phyloP scores from a whole-genome alignment of 1,284 basidiomycete genomes.

The Cryptococcus sp. region DNA sequence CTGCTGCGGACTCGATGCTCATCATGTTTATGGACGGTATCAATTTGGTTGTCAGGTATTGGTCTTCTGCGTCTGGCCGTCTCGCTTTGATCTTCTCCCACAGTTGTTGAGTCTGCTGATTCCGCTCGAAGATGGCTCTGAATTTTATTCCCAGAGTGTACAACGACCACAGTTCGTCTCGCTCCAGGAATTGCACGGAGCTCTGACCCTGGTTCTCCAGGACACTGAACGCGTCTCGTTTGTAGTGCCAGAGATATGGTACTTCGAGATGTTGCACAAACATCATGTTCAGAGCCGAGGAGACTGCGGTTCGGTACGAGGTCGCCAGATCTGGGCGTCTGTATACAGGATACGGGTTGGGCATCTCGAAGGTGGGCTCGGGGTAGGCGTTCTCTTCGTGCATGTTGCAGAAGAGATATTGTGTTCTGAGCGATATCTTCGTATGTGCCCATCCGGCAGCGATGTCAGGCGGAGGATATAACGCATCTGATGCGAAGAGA shows the following conservation, averaged over 20 bases:
- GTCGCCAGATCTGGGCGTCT: slow-evolving; percentile 62
- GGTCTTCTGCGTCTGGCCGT: slow-evolving; percentile 44
- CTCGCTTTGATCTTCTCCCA: slow-evolving; percentile 59
- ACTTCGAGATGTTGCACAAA: slow-evolving; percentile 88
- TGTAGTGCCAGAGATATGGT: slow-evolving; percentile 92
- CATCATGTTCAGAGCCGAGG: slow-evolving; percentile 76
- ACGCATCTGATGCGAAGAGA: slow-evolving; percentile 62
- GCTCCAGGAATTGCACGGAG: slow-evolving; percentile 65
- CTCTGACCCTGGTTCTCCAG: slow-evolving; percentile 44
- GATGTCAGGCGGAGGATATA: slow-evolving; percentile 61
- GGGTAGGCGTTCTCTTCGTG: slow-evolving; percentile 33
- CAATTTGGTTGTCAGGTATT: slow-evolving; percentile 40
- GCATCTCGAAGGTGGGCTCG: slow-evolving; percentile 54
- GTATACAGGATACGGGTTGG: slow-evolving; percentile 48
- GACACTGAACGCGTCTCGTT: slow-evolving; percentile 64
- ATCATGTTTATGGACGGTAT: slow-evolving; percentile 46
- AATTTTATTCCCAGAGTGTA: slow-evolving; percentile 82
- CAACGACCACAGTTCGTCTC: slow-evolving; percentile 84
- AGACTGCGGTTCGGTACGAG: slow-evolving; percentile 77
- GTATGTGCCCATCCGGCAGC: slow-evolving; percentile 88
- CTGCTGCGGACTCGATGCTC: slow-evolving; percentile 82
- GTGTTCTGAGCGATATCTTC: slow-evolving; percentile 77
- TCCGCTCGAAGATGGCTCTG: slow-evolving; percentile 76
- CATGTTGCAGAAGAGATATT: slow-evolving; percentile 55
- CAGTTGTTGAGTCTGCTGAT: slow-evolving; percentile 63